Conservation (phyloP, 139 green algal genomes). For the Protoeuglena noctilucae region DNA sequence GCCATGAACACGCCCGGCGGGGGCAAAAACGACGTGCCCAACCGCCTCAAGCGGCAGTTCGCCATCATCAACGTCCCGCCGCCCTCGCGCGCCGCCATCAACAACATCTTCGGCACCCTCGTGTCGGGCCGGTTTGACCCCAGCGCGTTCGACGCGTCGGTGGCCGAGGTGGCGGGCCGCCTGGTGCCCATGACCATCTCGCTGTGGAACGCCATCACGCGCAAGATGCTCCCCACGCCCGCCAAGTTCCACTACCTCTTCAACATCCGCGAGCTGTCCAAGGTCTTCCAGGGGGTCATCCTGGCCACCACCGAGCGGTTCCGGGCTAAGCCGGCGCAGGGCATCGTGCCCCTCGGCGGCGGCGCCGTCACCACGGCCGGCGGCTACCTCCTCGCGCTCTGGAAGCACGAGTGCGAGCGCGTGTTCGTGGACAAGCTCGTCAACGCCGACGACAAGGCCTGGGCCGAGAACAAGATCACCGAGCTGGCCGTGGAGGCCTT, state of each 20-base stretch:
- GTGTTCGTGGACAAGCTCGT: conserved; percentile 87
- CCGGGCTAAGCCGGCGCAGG: conserved; percentile 6
- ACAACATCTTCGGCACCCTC: conserved; percentile 77
- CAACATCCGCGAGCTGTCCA: conserved; percentile 87
- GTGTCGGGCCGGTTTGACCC: conserved; percentile 35
- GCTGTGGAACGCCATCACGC: conserved; percentile 61
- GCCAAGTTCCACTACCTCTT: conserved; percentile 95
- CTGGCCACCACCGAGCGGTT: conserved; percentile 44
- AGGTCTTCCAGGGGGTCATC: conserved; percentile 80
- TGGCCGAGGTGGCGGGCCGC: conserved; percentile 41
- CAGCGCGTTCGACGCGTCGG: conserved; percentile 17
- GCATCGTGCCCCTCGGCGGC: conserved; percentile 26
- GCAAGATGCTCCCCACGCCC: conserved; percentile 80
- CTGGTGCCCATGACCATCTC: conserved; percentile 67
- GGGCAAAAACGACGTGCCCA: conserved; percentile 86
- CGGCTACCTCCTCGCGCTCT: conserved; percentile 75
- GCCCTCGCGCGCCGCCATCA: conserved; percentile 61
- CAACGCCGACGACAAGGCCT: conserved; percentile 65
- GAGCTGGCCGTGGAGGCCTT: conserved; percentile 45
- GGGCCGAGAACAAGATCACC: conserved; percentile 45
- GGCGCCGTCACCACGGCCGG: conserved; percentile 48
- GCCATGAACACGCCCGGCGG: conserved; percentile 77
- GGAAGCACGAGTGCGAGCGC: conserved; percentile 78
- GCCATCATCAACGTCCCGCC: conserved; percentile 73
- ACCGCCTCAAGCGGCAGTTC: conserved; percentile 92